Evolutionary conservation across 2,329 filamentous ascomycete genomes (phyloP).

Genomic region (Fusarium continuum): DNA sequence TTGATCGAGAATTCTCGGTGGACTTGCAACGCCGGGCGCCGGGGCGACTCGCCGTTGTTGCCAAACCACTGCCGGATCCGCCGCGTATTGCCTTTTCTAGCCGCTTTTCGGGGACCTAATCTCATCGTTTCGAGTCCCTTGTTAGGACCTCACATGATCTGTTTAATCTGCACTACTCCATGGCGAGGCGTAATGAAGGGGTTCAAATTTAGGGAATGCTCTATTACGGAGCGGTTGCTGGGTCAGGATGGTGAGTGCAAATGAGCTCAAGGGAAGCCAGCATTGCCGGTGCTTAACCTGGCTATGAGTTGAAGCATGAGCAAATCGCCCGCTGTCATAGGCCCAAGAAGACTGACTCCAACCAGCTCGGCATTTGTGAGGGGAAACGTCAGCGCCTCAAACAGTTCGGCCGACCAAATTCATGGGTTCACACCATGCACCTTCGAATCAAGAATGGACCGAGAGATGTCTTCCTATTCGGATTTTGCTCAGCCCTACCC

Average conservation of each 20-base stretch:
- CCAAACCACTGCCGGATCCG: slow-evolving; percentile 37
- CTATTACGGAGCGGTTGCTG: slow-evolving; percentile 21
- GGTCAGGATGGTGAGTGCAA: neutral
- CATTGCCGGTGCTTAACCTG: neutral
- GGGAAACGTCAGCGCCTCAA: slow-evolving; percentile 9
- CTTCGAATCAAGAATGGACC: neutral
- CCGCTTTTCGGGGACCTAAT: slow-evolving; percentile 28
- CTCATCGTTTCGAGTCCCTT: slow-evolving; percentile 20
- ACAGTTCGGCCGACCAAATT: slow-evolving; percentile 1
- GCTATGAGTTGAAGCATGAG: neutral
- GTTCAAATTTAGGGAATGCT: neutral
- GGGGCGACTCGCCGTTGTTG: slow-evolving; percentile 24
- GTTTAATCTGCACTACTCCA: slow-evolving; percentile 34
- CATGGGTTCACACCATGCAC: slow-evolving; percentile 1
- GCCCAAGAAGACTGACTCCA: neutral
- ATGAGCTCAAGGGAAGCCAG: neutral
- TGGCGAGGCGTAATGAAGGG: slow-evolving; percentile 17
- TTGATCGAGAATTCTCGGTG: slow-evolving; percentile 2
- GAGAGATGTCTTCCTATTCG: slow-evolving; percentile 31
- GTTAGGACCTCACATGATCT: slow-evolving; percentile 35
- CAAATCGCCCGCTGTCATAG: neutral
- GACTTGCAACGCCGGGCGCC: slow-evolving; percentile 19
- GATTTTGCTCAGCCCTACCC: slow-evolving; percentile 37
- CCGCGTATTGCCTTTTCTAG: slow-evolving; percentile 42
- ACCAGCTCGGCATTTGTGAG: slow-evolving; percentile 18